Evolutionary conservation across 371 early-diverging fungal genomes (phyloP).

Genomic region (Apophysomyces trapeziformis): DNA sequence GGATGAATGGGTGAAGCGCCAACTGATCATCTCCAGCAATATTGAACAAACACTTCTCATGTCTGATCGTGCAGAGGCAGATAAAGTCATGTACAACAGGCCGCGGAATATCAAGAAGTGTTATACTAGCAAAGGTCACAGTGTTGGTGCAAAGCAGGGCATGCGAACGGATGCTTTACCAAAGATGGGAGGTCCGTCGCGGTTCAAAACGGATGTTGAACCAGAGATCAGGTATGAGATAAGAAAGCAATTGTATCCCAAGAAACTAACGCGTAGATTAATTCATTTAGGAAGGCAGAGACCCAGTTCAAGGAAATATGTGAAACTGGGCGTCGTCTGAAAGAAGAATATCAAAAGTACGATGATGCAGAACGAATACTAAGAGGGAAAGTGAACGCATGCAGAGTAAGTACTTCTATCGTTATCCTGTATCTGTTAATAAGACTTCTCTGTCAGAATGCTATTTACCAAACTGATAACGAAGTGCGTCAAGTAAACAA

Average conservation of each 20-base stretch:
- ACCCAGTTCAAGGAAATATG: not conserved
- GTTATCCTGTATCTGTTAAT: not conserved
- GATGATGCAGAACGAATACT: not conserved
- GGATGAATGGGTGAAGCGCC: constrained; percentile 77
- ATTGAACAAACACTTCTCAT: constrained; percentile 86
- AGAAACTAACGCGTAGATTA: not conserved
- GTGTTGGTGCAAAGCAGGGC: constrained; percentile 64
- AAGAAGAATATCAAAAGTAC: constrained; percentile 2
- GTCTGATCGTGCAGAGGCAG: constrained; percentile 72
- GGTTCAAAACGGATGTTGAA: constrained; percentile 53
- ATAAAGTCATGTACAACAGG: constrained; percentile 65
- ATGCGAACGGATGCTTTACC: constrained; percentile 47
- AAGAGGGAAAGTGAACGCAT: not conserved
- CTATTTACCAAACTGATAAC: not conserved
- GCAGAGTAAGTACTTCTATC: not conserved
- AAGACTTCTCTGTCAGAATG: not conserved
- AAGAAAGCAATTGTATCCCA: constrained; percentile 10
- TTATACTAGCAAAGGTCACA: constrained; percentile 65
- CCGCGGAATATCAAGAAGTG: constrained; percentile 78
- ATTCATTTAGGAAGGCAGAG: constrained; percentile 2
- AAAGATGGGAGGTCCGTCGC: constrained; percentile 40
- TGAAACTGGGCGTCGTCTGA: not conserved
- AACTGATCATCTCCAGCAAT: constrained; percentile 71
- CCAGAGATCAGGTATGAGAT: constrained; percentile 44
- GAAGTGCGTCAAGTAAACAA: constrained; percentile 1